phyloP scores from a whole-genome alignment of 805 yeast species.

The Saccharomycopsis microspora region DNA sequence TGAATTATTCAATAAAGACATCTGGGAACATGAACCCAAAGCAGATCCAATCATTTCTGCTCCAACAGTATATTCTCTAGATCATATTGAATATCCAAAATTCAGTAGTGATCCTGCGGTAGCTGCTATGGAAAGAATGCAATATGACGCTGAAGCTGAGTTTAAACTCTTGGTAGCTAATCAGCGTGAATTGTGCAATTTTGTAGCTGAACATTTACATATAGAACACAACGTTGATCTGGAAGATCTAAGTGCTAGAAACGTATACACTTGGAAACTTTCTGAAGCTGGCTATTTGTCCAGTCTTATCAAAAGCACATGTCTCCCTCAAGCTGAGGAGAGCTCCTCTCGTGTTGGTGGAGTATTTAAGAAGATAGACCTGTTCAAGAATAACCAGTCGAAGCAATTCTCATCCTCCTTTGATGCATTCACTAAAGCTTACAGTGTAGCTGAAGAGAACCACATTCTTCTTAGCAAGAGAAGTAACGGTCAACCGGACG shows the following conservation, averaged over 20 bases:
- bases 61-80: background rate
- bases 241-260: background rate
- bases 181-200: background rate
- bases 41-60: background rate
- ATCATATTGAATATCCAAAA: background rate
- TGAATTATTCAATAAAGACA: conserved; percentile 4
- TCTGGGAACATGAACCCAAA: background rate
- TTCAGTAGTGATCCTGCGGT: background rate
- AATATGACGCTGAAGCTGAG: conserved; percentile 6
- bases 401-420: no score
- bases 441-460: no score
- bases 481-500: no score
- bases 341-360: no score
- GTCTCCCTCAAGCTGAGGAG: no score
- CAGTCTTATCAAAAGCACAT: no score
- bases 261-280: conserved; percentile 9
- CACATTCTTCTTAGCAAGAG: no score
- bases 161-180: conserved; percentile 1
- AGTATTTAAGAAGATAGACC: no score
- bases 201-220: conserved; percentile 5
- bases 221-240: background rate
- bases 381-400: no score
- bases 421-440: no score
- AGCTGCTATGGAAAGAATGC: background rate
- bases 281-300: no score